Evolutionary conservation across 1,139 yeast genomes (phyloP), one percentile per base, ranked within the genome.

Genomic region (Suhomyces chickasaworum): DNA sequence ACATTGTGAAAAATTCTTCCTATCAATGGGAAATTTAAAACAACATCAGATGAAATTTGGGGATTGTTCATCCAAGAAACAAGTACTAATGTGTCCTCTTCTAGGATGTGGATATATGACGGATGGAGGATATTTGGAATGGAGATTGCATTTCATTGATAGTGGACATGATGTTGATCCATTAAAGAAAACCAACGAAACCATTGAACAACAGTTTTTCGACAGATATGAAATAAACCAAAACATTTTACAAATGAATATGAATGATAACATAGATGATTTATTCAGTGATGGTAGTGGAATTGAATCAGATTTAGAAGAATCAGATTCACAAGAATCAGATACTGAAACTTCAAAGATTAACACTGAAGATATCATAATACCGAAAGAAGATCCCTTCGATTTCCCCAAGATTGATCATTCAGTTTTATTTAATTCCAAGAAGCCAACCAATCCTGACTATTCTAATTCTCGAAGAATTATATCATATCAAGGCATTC

Each of bases 51-150:
- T 46, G 3, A 48, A 49, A 21, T 60, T 64, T 2, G 69, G 36
- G 13, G 13, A 33, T n/a, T 43, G 77, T 45, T 65, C 72, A 1
- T 13, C 51, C 8, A 64, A 60, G 45, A 58, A 54, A 13, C 75
- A 68, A 47, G 70, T 71, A 1, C 58, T 68, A 41, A 53, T 66
- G 8, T 73, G 78, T 50, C 77, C 78, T 1, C 49, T 73, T 18
- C 53, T 73, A 31, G 78, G 78, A 4, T 73, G 78, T 55, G 74
- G 69, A 3, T 72, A 55, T 49, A 64, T 68, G 62, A 69, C 77
- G 0, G 75, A 69, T 37, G 66, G 60, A 8, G 71, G 75, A 2
- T 73, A 69, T 50, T 46, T 56, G 13, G 67, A 61, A 25, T 71
- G 71, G 68, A 54, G 66, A 44, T 33, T 50, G 4, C 78, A 73